These are phyloP conservation scores for Solanum medicagineum DNA, from an alignment of 257 asterid genomes.

Conservation along the genomic window DNA sequence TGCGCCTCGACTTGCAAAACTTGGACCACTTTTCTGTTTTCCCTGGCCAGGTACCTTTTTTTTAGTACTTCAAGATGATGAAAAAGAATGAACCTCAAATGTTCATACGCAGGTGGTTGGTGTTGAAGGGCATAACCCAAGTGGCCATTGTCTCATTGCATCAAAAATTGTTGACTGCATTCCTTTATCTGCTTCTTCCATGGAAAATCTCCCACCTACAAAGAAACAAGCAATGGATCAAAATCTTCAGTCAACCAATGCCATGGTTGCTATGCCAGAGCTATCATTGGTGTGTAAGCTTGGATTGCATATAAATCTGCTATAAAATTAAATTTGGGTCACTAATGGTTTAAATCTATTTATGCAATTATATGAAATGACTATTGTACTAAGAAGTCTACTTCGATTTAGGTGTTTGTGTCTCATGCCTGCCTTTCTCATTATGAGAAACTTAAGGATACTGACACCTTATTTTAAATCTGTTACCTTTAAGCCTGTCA, in stretches of 20 bases:
- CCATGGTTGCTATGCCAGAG: constrained; percentile 28
- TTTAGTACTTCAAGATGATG: constrained; percentile 2
- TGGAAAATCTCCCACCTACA: constrained; percentile 40
- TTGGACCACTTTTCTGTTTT: constrained; percentile 73
- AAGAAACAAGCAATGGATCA: constrained; percentile 60
- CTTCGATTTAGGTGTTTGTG: neutral
- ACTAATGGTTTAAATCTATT: neutral
- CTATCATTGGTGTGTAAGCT: constrained; percentile 64
- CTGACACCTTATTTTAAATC: neutral
- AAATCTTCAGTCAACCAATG: constrained; percentile 22
- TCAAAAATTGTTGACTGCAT: constrained; percentile 56
- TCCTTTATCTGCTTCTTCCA: constrained; percentile 38
- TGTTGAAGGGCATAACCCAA: constrained; percentile 89
- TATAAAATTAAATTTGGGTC: neutral
- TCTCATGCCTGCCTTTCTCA: neutral
- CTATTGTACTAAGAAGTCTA: neutral
- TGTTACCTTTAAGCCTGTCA: neutral
- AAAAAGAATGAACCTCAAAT: constrained; percentile 9
- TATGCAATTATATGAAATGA: neutral
- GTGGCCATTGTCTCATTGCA: constrained; percentile 95
- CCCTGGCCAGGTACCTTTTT: constrained; percentile 81
- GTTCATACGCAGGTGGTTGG: constrained; percentile 60
- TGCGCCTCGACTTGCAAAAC: constrained; percentile 88
- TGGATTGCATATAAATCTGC: neutral
- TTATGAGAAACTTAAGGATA: neutral